Base-by-base conservation (phyloP, 164 flowering plant genomes). In the Echeveria elegans region DNA sequence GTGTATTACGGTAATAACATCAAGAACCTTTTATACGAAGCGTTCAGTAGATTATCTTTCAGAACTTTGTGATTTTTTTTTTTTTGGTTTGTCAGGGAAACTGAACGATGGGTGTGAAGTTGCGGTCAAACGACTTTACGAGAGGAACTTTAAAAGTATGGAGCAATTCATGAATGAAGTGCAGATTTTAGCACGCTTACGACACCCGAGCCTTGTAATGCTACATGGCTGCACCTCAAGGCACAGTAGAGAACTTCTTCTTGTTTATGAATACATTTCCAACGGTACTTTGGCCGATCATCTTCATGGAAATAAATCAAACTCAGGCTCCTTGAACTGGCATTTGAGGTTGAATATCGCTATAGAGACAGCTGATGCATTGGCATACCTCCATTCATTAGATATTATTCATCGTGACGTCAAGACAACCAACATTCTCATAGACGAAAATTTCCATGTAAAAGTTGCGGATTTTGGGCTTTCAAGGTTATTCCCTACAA, bases 111-210 rank as follows among this genome's bases (percentile, higher is more conserved):
- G 64, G 65, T 14, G 24, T 15, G 65, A 7, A 62, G 65, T 62
- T 7, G 65, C 65, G 3, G 41, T 62, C 23, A 62, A 62, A 21
- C 40, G 65, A 29, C 65, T 62, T 37, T 62, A 32, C 16, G 40
- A 62, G 65, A 62, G 41, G 41, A 62, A 37, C 41, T 62, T 62
- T 14, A 62, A 62, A 62, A 32, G 41, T 32, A 36, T 62, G 18
- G 65, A 62, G 65, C 40, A 62, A 6, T 62, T 62, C 65, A 62
- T 62, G 65, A 62, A 32, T 62, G 65, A 62, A 62, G 65, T 62
- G 18, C 40, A 62, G 26, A 62, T 62, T 62, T 24, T 62, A 62
- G 40, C 65, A 2, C 65, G 65, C 26, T 62, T 62, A 31, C 65
- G 65, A 19, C 65, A 62, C 41, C 65, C 65, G 26, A 62, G 18